Percentiles rank a stretch among this genome's conserved stretches.
Conservation (phyloP, 305 asterid species). For the Fraxinus angustifolia region DNA sequence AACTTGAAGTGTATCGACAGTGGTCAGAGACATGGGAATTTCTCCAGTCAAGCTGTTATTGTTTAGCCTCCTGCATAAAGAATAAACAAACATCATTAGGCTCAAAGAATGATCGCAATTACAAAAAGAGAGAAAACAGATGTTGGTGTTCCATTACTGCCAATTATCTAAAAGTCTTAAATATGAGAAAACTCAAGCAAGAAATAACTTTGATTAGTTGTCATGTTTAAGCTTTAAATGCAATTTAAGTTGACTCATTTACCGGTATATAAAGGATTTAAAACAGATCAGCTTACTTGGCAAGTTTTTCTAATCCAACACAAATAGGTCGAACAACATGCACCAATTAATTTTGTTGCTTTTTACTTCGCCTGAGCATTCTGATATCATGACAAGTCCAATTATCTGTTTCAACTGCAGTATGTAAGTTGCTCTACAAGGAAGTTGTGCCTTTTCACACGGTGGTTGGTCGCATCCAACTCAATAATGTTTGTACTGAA, state of each 20-base stretch:
- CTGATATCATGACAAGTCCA: neutral
- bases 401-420: neutral
- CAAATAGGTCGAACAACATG: neutral
- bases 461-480: neutral
- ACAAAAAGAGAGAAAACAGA: conserved; percentile 1
- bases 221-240: neutral
- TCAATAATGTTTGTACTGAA: no score
- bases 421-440: neutral
- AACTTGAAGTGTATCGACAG: conserved; percentile 68
- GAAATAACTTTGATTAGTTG: neutral
- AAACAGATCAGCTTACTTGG: neutral
- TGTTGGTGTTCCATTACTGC: neutral
- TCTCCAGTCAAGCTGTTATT: conserved; percentile 65
- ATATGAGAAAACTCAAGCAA: neutral
- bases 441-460: neutral
- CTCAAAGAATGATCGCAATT: conserved; percentile 4
- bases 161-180: neutral
- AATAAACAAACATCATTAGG: conserved; percentile 22
- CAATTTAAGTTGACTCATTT: neutral
- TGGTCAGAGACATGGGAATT: conserved; percentile 64
- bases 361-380: neutral
- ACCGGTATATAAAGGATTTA: neutral
- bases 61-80: conserved; percentile 70
- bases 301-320: neutral
- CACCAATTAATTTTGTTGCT: neutral